These are phyloP conservation scores for Cryptomeria japonica DNA, from an alignment of 75 land plant genomes.

Conservation along the genomic window DNA sequence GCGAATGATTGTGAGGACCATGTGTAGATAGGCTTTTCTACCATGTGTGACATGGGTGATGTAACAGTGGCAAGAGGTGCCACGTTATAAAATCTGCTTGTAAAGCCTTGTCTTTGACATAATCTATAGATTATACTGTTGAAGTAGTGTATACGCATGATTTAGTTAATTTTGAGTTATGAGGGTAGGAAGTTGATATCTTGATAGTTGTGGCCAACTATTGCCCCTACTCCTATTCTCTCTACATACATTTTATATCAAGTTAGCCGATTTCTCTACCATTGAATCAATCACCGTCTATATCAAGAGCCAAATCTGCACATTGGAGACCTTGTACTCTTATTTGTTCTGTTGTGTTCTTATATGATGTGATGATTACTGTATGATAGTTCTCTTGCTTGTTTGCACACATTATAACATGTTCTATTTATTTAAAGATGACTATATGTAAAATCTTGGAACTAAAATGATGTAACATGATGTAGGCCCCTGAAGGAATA, in stretches of 20 bases:
- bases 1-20: background rate
- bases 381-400: background rate
- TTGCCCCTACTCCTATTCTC: background rate
- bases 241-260: background rate
- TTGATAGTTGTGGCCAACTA: background rate
- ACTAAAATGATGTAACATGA: background rate
- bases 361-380: background rate
- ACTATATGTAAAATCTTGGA: background rate
- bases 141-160: background rate
- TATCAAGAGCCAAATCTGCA: background rate
- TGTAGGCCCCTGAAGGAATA: conserved; percentile 87
- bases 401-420: background rate
- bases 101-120: background rate
- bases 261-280: background rate
- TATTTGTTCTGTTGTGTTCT: background rate
- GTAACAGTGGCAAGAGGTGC: background rate
- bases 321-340: background rate
- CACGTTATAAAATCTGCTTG: background rate
- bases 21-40: background rate
- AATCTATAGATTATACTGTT: background rate
- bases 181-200: background rate
- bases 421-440: background rate
- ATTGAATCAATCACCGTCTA: too few relatives aligned
- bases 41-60: background rate
- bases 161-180: background rate